These are phyloP conservation scores for Trametes versicolor DNA, from an alignment of 1,284 basidiomycete genomes.

Conservation along the genomic window DNA sequence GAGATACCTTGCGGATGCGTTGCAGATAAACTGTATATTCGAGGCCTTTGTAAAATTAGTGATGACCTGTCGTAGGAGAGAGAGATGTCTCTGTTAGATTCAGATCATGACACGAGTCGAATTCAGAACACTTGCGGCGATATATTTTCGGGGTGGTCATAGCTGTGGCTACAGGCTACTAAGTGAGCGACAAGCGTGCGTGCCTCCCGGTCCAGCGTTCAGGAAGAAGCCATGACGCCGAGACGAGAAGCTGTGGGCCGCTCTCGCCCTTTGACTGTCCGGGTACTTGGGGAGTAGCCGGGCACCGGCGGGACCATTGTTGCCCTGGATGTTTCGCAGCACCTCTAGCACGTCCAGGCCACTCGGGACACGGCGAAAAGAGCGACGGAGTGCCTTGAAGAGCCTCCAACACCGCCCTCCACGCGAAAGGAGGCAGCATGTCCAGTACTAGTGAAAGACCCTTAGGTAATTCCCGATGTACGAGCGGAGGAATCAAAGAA, in stretches of 20 bases:
- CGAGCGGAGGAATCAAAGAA: conserved; percentile 29
- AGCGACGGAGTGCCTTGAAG: not conserved
- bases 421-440: not conserved
- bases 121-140: too few relatives aligned
- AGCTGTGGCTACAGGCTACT: too few relatives aligned
- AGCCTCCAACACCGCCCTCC: not conserved
- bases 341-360: not conserved
- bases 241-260: not conserved
- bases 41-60: too few relatives aligned
- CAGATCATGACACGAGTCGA: too few relatives aligned
- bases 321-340: not conserved
- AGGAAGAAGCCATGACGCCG: not conserved
- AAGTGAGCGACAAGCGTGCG: too few relatives aligned
- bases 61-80: too few relatives aligned
- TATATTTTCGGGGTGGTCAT: too few relatives aligned
- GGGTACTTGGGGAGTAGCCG: conserved; percentile 14
- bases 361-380: not conserved
- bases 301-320: conserved; percentile 8
- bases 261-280: not conserved
- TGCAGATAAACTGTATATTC: too few relatives aligned
- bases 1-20: too few relatives aligned
- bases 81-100: too few relatives aligned
- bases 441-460: not conserved
- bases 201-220: not conserved
- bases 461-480: conserved; percentile 33